phyloP scores from a whole-genome alignment of 345 rosid genomes.

The Citrus reticulata region DNA sequence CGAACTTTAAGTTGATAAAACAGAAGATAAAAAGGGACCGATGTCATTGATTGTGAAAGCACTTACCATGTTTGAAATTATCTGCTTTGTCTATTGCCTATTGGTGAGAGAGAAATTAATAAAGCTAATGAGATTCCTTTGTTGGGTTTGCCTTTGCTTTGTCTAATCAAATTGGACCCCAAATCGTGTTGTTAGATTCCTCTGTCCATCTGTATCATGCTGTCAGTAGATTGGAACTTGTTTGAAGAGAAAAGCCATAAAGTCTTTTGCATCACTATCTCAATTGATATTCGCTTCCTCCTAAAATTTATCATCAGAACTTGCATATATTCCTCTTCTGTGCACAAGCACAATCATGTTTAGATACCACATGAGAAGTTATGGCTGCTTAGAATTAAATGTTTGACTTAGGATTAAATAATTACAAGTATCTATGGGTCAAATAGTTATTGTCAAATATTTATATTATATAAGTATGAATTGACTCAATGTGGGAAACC shows the following conservation, averaged over 20 bases:
- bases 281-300: neutral
- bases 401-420: no score
- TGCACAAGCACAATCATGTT: neutral
- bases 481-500: no score
- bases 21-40: neutral
- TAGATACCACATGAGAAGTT: neutral
- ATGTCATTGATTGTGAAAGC: slow-evolving; percentile 10
- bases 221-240: slow-evolving; percentile 9
- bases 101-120: neutral
- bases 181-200: slow-evolving; percentile 25
- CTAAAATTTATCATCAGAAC: neutral
- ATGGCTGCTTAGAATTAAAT: no score
- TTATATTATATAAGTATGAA: no score
- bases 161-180: slow-evolving; percentile 30
- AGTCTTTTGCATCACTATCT: slow-evolving; percentile 12
- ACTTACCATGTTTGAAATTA: slow-evolving; percentile 10
- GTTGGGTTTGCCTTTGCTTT: slow-evolving; percentile 23
- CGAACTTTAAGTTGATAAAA: slow-evolving; percentile 12
- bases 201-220: slow-evolving; percentile 22
- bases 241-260: neutral
- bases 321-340: neutral
- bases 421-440: no score
- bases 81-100: slow-evolving; percentile 15
- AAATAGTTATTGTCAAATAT: no score
- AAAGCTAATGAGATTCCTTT: slow-evolving; percentile 20